Evolutionary conservation across 306 rosid genomes (phyloP), one percentile per base, ranked within the genome.

Genomic region (Lathyrus oleraceus): DNA sequence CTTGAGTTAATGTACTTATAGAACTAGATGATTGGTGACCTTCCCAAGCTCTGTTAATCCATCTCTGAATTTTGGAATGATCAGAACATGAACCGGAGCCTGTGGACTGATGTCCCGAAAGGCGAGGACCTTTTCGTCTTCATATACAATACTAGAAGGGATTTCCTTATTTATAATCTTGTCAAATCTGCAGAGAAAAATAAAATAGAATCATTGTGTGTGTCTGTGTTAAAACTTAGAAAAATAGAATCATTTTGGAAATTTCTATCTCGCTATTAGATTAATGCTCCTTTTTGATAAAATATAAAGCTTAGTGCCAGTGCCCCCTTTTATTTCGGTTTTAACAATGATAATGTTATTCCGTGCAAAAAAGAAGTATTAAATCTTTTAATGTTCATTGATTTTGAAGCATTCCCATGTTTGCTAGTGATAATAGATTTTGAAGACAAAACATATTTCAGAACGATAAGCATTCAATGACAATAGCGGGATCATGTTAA

Each of bases 161-260:
- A 93, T 93, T 87, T 93, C 96, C 88, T 93, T 90, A 51, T 82
- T 84, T 79, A 93, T 93, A 72, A 93, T 86, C 85, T 88, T 88
- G 87, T 90, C 98, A 74, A 90, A 93, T 83, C 96, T 90, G 90
- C 30, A 75, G 67, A 21, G 44, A 44, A 15, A 21, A 42, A 38
- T 67, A 17, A 39, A 23, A 47, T 69, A 63, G 30, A 60, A 11
- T 14, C 67, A 74, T 9, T 68, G 5, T 16, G 27, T 2, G 14
- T 27, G 47, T 35, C 4, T 6, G 8, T 51, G 48, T 19, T 36
- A 20, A 17, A 28, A 5, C 21, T 19, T 36, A 62, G 7, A 28
- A 10, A 58, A 1, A 16, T 15, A 59, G 62, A 62, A 59, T 10
- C 48, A 21, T 20, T 66, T 30, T 15, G 65, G 62, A 44, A 52